Evolutionary conservation across 2,329 filamentous ascomycete genomes (phyloP), one percentile per base, ranked within the genome.

Genomic region (Calonectria crousiana): DNA sequence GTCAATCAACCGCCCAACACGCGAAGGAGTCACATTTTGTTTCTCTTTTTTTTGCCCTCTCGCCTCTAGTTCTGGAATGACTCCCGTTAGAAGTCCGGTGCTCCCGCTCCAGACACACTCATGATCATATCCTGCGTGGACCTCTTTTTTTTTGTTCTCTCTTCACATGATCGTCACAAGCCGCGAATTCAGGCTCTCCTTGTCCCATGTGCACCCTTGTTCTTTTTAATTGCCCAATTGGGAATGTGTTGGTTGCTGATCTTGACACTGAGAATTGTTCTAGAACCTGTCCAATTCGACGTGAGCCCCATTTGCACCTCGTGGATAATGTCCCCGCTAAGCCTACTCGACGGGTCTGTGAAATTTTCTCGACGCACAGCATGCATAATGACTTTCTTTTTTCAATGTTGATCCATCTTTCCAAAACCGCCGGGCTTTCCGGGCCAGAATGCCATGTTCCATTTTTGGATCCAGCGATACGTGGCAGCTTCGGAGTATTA

Each of bases 251-350:
- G 56, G 38, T 30, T 38, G 60, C n/a, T 32, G 34, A 70, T 62
- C 56, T 28, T 64, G 34, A 34, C 34, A 51, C 62, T 72, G 62
- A 53, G 44, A 77, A 65, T 70, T 65, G 64, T 79, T 79, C 75
- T 78, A 75, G 78, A 79, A 79, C 60, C 52, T 60, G 56, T 69
- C 47, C 51, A 41, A 51, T 72, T 49, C 26, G n/a, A 28, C 30
- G 23, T 51, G 62, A 66, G 62, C 70, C 62, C 73, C 60, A 65
- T 58, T n/a, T 71, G 67, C 70, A 73, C 76, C 69, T 72, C 68
- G 72, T 67, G 73, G 76, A 44, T 28, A 60, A 76, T 74, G 67
- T 72, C 73, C 73, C 65, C 60, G 56, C 53, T 26, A 41, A 53
- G 64, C 47, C 64, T 52, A 26, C 14, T 44, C 3, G 44, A 41